Conservation (phyloP, 192 early-diverging fungal genomes). For the Backusella morwellensis region DNA sequence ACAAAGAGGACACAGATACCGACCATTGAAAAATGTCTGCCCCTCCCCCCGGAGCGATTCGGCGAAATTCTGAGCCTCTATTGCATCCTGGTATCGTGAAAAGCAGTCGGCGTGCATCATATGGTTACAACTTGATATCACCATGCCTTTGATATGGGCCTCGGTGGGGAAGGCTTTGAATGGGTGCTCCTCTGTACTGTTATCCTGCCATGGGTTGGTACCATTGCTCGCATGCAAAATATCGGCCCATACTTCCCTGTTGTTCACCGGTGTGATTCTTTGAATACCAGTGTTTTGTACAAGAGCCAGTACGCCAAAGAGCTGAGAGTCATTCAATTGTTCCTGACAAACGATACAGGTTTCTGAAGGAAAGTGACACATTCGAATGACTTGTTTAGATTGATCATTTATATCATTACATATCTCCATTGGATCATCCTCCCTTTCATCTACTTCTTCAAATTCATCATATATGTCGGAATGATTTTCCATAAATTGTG, state of each 20-base stretch:
- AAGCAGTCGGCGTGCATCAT: conserved; percentile 97
- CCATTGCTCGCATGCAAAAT: conserved; percentile 27
- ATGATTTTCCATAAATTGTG: conserved; percentile 81
- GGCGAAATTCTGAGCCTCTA: conserved; percentile 61
- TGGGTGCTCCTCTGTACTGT: neutral
- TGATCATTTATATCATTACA: conserved; percentile 18
- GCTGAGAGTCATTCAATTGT: conserved; percentile 55
- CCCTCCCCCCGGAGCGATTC: neutral
- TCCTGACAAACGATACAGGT: conserved; percentile 98
- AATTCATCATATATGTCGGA: conserved; percentile 52
- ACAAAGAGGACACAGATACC: conserved; percentile 94
- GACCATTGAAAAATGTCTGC: conserved; percentile 47
- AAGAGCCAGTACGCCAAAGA: conserved; percentile 83
- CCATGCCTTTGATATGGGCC: conserved; percentile 66
- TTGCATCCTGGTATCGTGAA: conserved; percentile 72
- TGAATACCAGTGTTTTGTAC: conserved; percentile 76
- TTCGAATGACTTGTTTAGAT: conserved; percentile 32
- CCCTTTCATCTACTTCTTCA: conserved; percentile 57
- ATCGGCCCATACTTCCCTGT: conserved; percentile 49
- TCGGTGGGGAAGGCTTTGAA: conserved; percentile 60
- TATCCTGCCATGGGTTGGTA: neutral
- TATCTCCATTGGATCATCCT: conserved; percentile 6
- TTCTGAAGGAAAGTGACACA: conserved; percentile 71
- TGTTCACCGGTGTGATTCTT: conserved; percentile 67
- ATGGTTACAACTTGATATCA: conserved; percentile 91